Evolutionary conservation across 768 basidiomycete genomes (phyloP).

Genomic region (Phaffia tasmanica): DNA sequence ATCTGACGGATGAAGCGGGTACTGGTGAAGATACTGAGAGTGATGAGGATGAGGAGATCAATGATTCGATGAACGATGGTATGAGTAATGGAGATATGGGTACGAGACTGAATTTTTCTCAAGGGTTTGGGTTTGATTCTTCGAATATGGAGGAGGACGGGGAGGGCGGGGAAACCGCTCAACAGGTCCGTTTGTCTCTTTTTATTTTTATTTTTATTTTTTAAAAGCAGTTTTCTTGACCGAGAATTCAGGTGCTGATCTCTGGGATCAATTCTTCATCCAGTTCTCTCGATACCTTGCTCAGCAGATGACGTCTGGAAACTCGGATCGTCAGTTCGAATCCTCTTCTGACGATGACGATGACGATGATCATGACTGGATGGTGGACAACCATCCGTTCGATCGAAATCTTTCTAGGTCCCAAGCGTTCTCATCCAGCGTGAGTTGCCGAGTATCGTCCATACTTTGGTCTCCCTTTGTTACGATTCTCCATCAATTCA

Average conservation of each 20-base stretch:
- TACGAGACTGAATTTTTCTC: conserved; percentile 1
- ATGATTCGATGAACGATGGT: conserved; percentile 23
- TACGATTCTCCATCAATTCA: conserved; percentile 11
- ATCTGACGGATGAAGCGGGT: background rate
- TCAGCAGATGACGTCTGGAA: conserved; percentile 25
- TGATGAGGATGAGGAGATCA: conserved; percentile 28
- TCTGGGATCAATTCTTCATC: background rate
- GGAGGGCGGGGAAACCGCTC: conserved; percentile 41
- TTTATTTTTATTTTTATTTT: background rate
- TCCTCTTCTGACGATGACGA: conserved; percentile 30
- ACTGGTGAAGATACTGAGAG: conserved; percentile 22
- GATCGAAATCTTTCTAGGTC: background rate
- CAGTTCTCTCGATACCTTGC: conserved; percentile 71
- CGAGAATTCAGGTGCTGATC: background rate
- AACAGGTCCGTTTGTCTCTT: conserved; percentile 40
- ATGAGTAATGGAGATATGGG: conserved; percentile 22
- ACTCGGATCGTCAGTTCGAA: conserved; percentile 26
- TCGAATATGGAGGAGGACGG: conserved; percentile 45
- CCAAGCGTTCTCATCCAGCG: background rate
- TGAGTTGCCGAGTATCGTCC: background rate
- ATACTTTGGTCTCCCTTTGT: conserved; percentile 1
- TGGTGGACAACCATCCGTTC: conserved; percentile 21
- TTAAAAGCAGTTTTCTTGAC: background rate
- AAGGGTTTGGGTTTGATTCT: conserved; percentile 50
- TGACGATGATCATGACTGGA: conserved; percentile 29